Base-by-base conservation (phyloP, 805 yeast species). In the Zygosaccharomyces siamensis region DNA sequence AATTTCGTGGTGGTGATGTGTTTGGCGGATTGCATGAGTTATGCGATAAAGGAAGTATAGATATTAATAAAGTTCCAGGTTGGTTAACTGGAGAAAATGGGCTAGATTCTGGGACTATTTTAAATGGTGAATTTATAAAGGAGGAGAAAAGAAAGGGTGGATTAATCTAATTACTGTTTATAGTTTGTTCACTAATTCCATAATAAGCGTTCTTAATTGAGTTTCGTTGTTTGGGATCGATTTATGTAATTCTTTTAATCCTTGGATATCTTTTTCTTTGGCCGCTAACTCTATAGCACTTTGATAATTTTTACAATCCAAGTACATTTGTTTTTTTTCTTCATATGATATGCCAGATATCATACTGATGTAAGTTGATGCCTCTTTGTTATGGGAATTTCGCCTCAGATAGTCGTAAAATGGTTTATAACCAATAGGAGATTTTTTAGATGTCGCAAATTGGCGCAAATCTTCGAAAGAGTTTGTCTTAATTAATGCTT, bases 41-140 rank as follows among this genome's bases (percentile, higher is more conserved):
- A 14, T 77, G 89, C 24, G 71, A 70, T 45, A 48, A 68, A 53
- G 76, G 71, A 0, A 57, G 74, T 0, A 65, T 82, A 1, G 76
- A 84, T 55, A 76, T 85, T 0, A 68, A 73, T n/a, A 69, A 55
- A 0, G 66, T 85, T 12, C 95, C 96, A 0, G 76, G 80, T 27
- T 87, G 89, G 90, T 63, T 87, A 28, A 80, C 90, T 3, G 95
- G 95, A 2, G 89, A 86, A 62, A 83, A 82, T 52, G 84, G 86
- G 0, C 56, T 66, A 1, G 66, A 68, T 36, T 69, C 77, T 32
- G 89, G 89, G 0, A 57, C 53, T 0, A 65, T 78, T 4, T 59
- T 57, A 26, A 65, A 75, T 49, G 78, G 78, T 0, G 59, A 54
- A 39, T 70, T 69, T 35, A 47, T 46, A 21, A 55, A 54, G 23